Evolutionary conservation across 2,329 filamentous ascomycete genomes (phyloP), one percentile per base, ranked within the genome.

Genomic region (Rutstroemia sp.): DNA sequence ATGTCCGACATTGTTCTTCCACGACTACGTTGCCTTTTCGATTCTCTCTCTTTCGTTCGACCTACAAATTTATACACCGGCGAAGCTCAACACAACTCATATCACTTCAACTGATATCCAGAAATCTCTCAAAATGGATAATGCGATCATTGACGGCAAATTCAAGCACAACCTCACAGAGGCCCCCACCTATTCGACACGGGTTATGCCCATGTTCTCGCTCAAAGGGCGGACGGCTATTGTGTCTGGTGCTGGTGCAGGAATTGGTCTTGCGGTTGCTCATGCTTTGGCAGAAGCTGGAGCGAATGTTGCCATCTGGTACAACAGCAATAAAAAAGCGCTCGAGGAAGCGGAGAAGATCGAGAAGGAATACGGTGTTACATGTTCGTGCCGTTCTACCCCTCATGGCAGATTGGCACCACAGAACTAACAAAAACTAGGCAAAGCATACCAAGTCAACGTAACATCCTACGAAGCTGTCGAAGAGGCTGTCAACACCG

Each of bases 271-370:
- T 10, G 74, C 74, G 34, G 75, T 76, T 34, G 73, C 72, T 2
- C 64, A 67, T 27, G 75, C 76, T 52, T 68, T 78, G 2, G 69
- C 74, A 12, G 69, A 71, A 44, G 73, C 73, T 14, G 77, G 77
- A 47, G 76, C 76, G 37, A 70, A 69, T 42, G 69, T 78, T 7
- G 74, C 77, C 8, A 67, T 79, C 65, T 79, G 77, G 68, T 80
- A 79, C 64, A 85, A 87, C 67, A 81, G 75, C 69, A 88, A 89
- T 71, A 78, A 80, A 65, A 80, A 84, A 63, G 83, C 84, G 12
- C 67, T 82, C 12, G 75, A 80, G 16, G 76, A 81, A 57, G 85
- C 86, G 0, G 76, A 77, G 34, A 80, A 82, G 25, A 84, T 89
- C 47, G 82, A 81, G 65, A 76, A 80, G 65, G 78, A 79, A 21